A percentile compares a stretch with the other conserved stretches of the same genome.
Evolutionary conservation across 176 grass and related monocot genomes (phyloP).

Genomic region (Thinopyrum elongatum): DNA sequence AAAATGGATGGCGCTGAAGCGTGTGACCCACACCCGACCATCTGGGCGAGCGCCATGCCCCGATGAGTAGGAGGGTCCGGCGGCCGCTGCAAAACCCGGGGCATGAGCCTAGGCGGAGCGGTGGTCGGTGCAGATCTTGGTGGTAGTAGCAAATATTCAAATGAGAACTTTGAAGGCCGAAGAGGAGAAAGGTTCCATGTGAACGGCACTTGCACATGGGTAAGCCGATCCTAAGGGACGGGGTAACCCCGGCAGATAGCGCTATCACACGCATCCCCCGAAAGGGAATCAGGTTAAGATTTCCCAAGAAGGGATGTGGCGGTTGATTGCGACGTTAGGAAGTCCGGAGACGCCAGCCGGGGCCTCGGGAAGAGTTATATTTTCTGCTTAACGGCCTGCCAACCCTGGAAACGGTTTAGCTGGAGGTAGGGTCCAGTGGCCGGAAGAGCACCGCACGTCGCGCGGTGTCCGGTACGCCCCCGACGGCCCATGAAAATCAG

Average conservation of each 20-base stretch:
- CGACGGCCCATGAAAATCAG: conserved; percentile 61
- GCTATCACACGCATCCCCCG: conserved; percentile 23
- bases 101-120: conserved; percentile 53
- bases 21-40: neutral
- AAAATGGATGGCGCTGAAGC: conserved; percentile 62
- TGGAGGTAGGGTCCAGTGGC: conserved; percentile 68
- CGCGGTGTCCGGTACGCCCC: conserved; percentile 54
- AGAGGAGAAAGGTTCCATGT: conserved; percentile 71
- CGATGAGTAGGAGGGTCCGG: conserved; percentile 19
- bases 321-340: conserved; percentile 51
- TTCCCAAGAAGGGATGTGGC: conserved; percentile 50
- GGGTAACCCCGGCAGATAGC: conserved; percentile 62
- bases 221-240: conserved; percentile 64
- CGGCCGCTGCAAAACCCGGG: conserved; percentile 54
- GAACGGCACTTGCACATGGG: conserved; percentile 68
- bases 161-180: conserved; percentile 76
- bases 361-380: conserved; percentile 73
- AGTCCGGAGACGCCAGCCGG: conserved; percentile 50
- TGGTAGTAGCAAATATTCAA: conserved; percentile 82
- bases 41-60: too few relatives aligned
- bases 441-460: conserved; percentile 44
- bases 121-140: conserved; percentile 60
- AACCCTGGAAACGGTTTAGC: conserved; percentile 67
- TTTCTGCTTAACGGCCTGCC: too few relatives aligned
- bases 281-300: conserved; percentile 68